Evolutionary conservation across 768 basidiomycete genomes (phyloP), one percentile per base, ranked within the genome.

Genomic region (Filobasidium floriforme): DNA sequence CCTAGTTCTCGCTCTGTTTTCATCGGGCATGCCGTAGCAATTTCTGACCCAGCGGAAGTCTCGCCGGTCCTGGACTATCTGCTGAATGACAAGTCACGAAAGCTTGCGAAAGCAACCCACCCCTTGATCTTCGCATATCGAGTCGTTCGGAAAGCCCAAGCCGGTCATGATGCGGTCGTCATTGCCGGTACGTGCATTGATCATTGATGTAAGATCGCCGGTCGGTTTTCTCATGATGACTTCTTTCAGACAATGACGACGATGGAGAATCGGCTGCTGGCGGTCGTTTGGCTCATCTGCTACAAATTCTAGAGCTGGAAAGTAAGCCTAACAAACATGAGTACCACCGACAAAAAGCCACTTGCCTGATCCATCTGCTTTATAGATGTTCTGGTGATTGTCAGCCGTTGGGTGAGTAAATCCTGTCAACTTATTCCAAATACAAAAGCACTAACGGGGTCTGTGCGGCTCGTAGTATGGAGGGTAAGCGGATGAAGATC

Each of bases 211-310:
- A 32, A 44, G 12, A 24, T 14, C 19, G 28, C 15, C n/a, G 43
- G n/a, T 14, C 41, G 40, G 11, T 26, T 7, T 18, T 19, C 26
- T 24, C 32, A 37, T 9, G 9, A 37, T 3, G 32, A 37, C 32
- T 40, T n/a, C 18, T 43, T n/a, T 7, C 69, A 91, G 93, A 97
- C 73, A 93, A 96, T 66, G 90, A 93, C 65, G 93, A 98, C 67
- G 89, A 97, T 66, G 90, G 92, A 1, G 94, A 99, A 80, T 86
- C 88, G 0, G 92, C 90, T 0, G 94, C 94, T 22, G 94, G 94
- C 5, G 86, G 88, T 51, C 84, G 94, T 19, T 80, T 98, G 24
- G 90, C 90, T 0, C 93, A 97, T 77, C 82, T 99, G 1, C 80
- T 99, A 5, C 90, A 92, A 69, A 91, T 94, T 55, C 76, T 96